phyloP scores from a whole-genome alignment of 306 rosid species.

The Prunus salicina region DNA sequence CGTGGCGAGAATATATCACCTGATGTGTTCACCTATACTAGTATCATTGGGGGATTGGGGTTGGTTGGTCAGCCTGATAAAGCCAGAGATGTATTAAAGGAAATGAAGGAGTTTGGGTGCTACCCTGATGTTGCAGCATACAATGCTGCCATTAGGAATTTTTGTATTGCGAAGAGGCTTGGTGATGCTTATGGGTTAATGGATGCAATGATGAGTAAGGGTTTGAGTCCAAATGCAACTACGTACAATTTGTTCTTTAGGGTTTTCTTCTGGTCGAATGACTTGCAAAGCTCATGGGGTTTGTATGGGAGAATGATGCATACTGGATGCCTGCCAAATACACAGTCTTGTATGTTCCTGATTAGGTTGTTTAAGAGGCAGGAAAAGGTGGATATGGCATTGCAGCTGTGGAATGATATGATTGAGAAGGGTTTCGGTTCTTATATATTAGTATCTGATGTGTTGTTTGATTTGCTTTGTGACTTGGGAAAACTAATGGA shows the following conservation, averaged over 20 bases:
- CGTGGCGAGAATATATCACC: conserved; percentile 43
- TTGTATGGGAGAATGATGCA: conserved; percentile 69
- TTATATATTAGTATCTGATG: conserved; percentile 74
- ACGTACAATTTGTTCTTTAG: conserved; percentile 81
- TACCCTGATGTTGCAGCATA: conserved; percentile 79
- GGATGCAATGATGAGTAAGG: conserved; percentile 70
- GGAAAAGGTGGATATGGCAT: conserved; percentile 80
- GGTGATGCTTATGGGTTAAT: conserved; percentile 62
- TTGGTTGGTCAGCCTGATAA: conserved; percentile 84
- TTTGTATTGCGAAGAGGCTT: conserved; percentile 85
- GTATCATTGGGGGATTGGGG: conserved; percentile 84
- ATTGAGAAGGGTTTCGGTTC: conserved; percentile 84
- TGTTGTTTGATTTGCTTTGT: conserved; percentile 82
- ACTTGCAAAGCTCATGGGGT: conserved; percentile 65
- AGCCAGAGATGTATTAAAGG: conserved; percentile 72
- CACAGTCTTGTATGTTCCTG: conserved; percentile 88
- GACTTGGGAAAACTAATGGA: conserved; percentile 71
- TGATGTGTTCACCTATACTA: conserved; percentile 74
- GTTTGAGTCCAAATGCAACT: conserved; percentile 72
- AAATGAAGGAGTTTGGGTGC: conserved; percentile 84
- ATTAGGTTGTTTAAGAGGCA: conserved; percentile 65
- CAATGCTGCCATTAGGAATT: conserved; percentile 79
- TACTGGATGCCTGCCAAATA: conserved; percentile 66
- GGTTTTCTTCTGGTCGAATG: conserved; percentile 75
- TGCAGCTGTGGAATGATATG: conserved; percentile 88